Percentiles rank a stretch among this genome's conserved stretches.
These are phyloP conservation scores for Oemleria cerasiformis DNA, from an alignment of 306 rosid genomes.

Conservation along the genomic window DNA sequence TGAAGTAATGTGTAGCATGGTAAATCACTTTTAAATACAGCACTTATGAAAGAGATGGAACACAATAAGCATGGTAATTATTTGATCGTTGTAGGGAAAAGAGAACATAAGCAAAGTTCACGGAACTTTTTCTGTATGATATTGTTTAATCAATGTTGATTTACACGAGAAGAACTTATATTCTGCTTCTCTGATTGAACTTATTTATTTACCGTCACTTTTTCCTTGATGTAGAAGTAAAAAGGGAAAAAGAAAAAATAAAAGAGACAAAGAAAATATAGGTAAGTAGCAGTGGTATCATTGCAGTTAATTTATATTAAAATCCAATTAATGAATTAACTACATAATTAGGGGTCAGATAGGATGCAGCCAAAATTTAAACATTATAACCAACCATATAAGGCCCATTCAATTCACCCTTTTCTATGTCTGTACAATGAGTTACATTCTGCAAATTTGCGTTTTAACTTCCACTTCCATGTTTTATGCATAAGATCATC, in stretches of 20 bases:
- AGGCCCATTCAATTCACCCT: not conserved
- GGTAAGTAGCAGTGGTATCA: not conserved
- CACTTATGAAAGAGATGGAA: not conserved
- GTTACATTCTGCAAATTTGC: not conserved
- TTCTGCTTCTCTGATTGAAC: not conserved
- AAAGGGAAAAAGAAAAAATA: not conserved
- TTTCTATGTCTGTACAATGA: not conserved
- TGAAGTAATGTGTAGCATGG: not conserved
- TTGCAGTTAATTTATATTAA: not conserved
- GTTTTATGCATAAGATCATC: not conserved
- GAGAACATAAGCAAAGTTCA: not conserved
- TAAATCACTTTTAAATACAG: not conserved
- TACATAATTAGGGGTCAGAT: not conserved
- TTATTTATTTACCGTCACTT: not conserved
- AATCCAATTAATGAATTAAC: not conserved
- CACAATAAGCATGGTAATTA: not conserved
- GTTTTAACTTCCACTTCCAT: not conserved
- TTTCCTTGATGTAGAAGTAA: not conserved
- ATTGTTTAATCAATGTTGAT: not conserved
- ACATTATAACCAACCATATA: not conserved
- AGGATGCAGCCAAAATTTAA: not conserved
- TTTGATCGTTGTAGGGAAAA: not conserved
- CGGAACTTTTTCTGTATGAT: not conserved
- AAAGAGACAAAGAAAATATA: not conserved
- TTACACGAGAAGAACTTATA: not conserved